These are phyloP conservation scores for Pseudogymnoascus sp. DNA, from an alignment of 2,329 filamentous ascomycete species.

Conservation along the genomic window DNA sequence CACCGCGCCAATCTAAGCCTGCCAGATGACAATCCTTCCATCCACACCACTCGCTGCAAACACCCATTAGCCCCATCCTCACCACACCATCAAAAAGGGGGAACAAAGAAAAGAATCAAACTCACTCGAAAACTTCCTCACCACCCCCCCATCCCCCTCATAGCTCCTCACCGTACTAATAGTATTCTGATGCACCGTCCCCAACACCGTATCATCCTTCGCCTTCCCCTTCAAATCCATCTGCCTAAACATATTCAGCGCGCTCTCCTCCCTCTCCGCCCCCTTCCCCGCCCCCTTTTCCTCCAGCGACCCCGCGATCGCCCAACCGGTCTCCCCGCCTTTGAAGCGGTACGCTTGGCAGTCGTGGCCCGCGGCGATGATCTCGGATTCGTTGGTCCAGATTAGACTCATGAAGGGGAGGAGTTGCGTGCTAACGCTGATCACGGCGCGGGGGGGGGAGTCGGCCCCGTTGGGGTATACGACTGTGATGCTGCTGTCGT, in stretches of 20 bases:
- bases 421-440: constrained; percentile 82
- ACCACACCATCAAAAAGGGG: not conserved
- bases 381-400: constrained; percentile 87
- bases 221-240: constrained; percentile 96
- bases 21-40: constrained; percentile 74
- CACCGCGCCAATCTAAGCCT: constrained; percentile 38
- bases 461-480: constrained; percentile 91
- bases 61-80: constrained; percentile 23
- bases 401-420: constrained; percentile 88
- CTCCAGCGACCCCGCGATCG: constrained; percentile 74
- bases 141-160: constrained; percentile 53
- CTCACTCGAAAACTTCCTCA: constrained; percentile 83
- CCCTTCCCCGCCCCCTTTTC: constrained; percentile 41
- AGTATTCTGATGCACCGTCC: constrained; percentile 94
- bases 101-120: constrained; percentile 21
- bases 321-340: constrained; percentile 73
- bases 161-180: constrained; percentile 77
- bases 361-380: constrained; percentile 89
- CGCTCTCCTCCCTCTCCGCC: constrained; percentile 73
- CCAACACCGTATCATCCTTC: constrained; percentile 87
- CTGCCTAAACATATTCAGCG: constrained; percentile 95
- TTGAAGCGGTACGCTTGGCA: constrained; percentile 84
- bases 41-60: constrained; percentile 69
- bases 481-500: constrained; percentile 93
- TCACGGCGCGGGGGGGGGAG: constrained; percentile 79